Evolutionary conservation across 202 grass and related monocot genomes (phyloP), one percentile per base, ranked within the genome.

Genomic region (Elaeis oleifera): DNA sequence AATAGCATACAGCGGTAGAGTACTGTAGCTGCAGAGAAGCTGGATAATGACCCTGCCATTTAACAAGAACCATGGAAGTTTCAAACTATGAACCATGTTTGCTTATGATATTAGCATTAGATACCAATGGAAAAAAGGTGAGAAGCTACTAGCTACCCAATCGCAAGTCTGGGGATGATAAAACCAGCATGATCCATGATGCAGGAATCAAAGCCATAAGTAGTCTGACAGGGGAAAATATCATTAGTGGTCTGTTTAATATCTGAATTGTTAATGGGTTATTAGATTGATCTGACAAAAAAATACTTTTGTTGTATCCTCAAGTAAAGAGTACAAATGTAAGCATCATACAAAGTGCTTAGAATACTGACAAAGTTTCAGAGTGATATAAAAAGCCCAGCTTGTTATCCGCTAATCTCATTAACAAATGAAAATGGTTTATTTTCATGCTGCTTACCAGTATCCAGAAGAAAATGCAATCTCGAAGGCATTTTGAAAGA

Each of bases 391-490:
- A 13, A 13, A 13, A 44, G 9, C 8, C 9, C 36, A 14, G 8
- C 9, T 13, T 14, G 36, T 44, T 44, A 44, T 44, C 36, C 36
- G 13, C 11, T 44, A 44, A 44, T 44, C 36, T 44, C 36, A 14
- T 14, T 44, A 44, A 13, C 32, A 36, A 44, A 44, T 44, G 36
- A 11, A 44, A 44, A 9, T 44, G 11, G 13, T 3, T 13, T 13
- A 44, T 9, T 44, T 74, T 8, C 26, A 16, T 28, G n/a, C 17
- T 19, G 20, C 82, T 84, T 77, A 97, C 92, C 16, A 97, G 72
- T 24, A 97, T 91, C 92, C 92, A 97, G 79, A 97, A 97, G 79
- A 96, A 96, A 91, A 83, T 4, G 92, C 92, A 15, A 91, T 81
- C 76, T 97, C 92, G 55, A 97, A 97, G 9, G 92, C 88, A 48